Evolutionary conservation across 441 rosid species (phyloP).

Genomic region (Jatropha podagrica): DNA sequence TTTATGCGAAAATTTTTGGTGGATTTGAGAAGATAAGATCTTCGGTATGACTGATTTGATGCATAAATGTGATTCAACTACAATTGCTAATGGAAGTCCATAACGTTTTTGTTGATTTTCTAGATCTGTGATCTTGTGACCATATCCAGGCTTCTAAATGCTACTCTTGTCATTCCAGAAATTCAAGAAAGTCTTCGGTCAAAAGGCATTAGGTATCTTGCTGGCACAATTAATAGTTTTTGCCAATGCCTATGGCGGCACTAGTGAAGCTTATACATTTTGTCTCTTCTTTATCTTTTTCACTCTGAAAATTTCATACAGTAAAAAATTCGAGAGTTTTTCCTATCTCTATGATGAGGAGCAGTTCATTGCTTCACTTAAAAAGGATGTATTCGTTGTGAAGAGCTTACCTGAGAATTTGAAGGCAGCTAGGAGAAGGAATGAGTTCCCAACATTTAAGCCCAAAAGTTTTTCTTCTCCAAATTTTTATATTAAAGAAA

Average conservation of each 20-base stretch:
- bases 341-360: conserved; percentile 92
- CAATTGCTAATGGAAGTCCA: conserved; percentile 36
- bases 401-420: conserved; percentile 78
- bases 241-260: conserved; percentile 23
- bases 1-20: conserved; percentile 92
- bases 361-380: conserved; percentile 88
- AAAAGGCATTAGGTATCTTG: conserved; percentile 81
- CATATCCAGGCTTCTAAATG: conserved; percentile 99
- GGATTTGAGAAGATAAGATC: conserved; percentile 91
- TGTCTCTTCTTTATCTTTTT: conserved; percentile 11
- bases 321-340: conserved; percentile 91
- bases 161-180: conserved; percentile 99
- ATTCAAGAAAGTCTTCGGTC: conserved; percentile 88
- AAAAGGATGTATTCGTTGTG: conserved; percentile 66
- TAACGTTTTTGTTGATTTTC: conserved; percentile 72
- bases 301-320: conserved; percentile 28
- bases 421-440: conserved; percentile 80
- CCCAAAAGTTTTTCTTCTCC: conserved; percentile 81
- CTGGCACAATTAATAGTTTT: conserved; percentile 15
- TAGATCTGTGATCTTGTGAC: conserved; percentile 99
- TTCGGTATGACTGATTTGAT: conserved; percentile 59
- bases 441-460: conserved; percentile 71
- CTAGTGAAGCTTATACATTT: conserved; percentile 14
- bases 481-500: conserved; percentile 67
- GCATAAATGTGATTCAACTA: conserved; percentile 15